A percentile compares a stretch with the other conserved stretches of the same genome.
phyloP scores from a whole-genome alignment of 176 grass and related monocot genomes.

The Raddia guianensis region DNA sequence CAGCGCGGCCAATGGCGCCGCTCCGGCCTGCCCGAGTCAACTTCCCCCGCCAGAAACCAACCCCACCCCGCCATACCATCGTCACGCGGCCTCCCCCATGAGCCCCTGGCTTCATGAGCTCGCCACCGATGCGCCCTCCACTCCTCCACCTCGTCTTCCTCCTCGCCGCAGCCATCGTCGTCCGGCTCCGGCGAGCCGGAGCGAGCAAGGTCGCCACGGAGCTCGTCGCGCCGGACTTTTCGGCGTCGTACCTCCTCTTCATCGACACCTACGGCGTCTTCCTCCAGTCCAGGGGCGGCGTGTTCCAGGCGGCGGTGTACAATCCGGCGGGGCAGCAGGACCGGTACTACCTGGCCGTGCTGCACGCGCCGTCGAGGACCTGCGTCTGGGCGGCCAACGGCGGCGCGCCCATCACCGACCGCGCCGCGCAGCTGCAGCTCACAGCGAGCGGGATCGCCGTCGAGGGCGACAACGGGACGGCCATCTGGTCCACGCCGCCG shows the following conservation, averaged over 20 bases:
- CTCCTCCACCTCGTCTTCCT: neutral
- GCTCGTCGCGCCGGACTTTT: constrained; percentile 49
- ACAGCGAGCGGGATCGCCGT: constrained; percentile 27
- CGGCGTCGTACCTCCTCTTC: constrained; percentile 57
- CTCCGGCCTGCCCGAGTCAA: constrained; percentile 33
- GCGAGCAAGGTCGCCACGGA: constrained; percentile 43
- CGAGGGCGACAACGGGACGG: constrained; percentile 46
- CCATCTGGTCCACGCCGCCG: constrained; percentile 60
- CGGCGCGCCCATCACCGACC: constrained; percentile 52
- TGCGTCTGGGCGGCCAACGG: constrained; percentile 70
- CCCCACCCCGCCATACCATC: constrained; percentile 27
- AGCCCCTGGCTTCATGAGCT: constrained; percentile 30
- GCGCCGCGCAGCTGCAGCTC: constrained; percentile 43
- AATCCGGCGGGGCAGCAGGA: constrained; percentile 42
- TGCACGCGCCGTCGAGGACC: constrained; percentile 55
- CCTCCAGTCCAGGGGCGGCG: constrained; percentile 45
- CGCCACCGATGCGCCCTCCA: constrained; percentile 45
- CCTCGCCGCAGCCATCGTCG: neutral
- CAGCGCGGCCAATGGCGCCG: constrained; percentile 39
- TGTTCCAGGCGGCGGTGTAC: constrained; percentile 61
- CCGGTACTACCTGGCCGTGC: constrained; percentile 55
- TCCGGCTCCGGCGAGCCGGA: neutral
- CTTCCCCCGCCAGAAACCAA: constrained; percentile 24
- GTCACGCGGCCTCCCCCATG: constrained; percentile 47
- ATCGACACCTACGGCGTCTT: constrained; percentile 54